A percentile compares a stretch with the other conserved stretches of the same genome.
Evolutionary conservation across 768 basidiomycete species (phyloP).

Genomic region (Tylopilus vinaceipallidus): DNA sequence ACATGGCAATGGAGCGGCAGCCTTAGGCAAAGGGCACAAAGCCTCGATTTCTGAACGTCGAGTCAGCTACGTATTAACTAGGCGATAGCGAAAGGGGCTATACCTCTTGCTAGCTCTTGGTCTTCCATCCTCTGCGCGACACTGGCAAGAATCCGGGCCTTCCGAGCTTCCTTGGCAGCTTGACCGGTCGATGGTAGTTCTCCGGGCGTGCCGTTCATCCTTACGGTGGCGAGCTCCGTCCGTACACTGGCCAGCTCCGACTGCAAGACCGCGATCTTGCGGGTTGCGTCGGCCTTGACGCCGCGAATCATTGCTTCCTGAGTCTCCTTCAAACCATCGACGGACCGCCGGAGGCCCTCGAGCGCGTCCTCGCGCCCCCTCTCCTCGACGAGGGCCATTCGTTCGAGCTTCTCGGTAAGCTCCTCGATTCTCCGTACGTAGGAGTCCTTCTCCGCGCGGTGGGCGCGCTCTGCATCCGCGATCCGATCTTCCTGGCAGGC

Average conservation of each 20-base stretch:
- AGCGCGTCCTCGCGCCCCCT: conserved; percentile 6
- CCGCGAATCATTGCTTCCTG: conserved; percentile 14
- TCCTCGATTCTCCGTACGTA: conserved; percentile 8
- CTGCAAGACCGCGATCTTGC: conserved; percentile 17
- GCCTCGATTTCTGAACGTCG: background rate
- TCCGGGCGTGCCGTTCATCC: background rate
- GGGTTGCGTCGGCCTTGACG: conserved; percentile 16
- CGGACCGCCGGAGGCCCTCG: conserved; percentile 2
- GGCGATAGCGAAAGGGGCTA: background rate
- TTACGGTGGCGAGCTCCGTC: conserved; percentile 9
- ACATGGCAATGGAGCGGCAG: too few species aligned
- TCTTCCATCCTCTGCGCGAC: background rate
- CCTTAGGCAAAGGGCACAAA: background rate
- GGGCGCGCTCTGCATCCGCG: conserved; percentile 5
- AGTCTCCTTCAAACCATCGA: conserved; percentile 9
- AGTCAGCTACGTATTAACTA: background rate
- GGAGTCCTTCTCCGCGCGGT: background rate
- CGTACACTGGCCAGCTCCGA: conserved; percentile 10
- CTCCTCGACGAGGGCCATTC: conserved; percentile 2
- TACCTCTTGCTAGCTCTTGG: conserved; percentile 8
- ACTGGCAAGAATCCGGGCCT: background rate
- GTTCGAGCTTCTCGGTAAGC: conserved; percentile 10
- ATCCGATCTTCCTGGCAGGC: conserved; percentile 16
- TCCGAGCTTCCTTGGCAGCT: conserved; percentile 5
- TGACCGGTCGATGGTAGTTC: background rate